Percentiles rank a stretch among this genome's conserved stretches.
These are phyloP conservation scores for Gentiana macrophylla DNA, from an alignment of 257 asterid genomes.

Conservation along the genomic window DNA sequence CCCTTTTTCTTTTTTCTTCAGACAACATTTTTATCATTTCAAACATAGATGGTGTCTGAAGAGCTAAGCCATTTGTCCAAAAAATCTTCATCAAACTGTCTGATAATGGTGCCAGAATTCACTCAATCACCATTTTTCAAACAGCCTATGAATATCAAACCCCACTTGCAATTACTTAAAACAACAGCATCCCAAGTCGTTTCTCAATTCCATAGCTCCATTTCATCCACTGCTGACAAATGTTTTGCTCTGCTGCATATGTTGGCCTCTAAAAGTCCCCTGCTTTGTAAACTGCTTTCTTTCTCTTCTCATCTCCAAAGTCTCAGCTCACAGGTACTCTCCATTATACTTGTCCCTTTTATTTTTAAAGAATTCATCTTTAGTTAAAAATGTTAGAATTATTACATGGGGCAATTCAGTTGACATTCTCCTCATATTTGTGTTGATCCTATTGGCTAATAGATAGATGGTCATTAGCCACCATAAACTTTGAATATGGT, in stretches of 20 bases:
- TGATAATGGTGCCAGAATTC: constrained; percentile 27
- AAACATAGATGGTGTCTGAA: constrained; percentile 5
- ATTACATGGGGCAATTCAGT: too few relatives aligned
- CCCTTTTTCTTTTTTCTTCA: constrained; percentile 9
- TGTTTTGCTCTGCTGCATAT: constrained; percentile 23
- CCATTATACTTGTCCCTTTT: not conserved
- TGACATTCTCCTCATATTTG: not conserved
- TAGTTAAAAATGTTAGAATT: too few relatives aligned
- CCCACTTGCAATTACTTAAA: constrained; percentile 25
- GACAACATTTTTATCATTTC: constrained; percentile 15
- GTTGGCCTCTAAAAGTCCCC: constrained; percentile 28
- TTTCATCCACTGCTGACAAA: constrained; percentile 26
- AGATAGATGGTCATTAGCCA: not conserved
- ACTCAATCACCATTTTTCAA: constrained; percentile 30
- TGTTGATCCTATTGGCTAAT: not conserved
- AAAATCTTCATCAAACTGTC: constrained; percentile 22
- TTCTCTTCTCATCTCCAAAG: constrained; percentile 35
- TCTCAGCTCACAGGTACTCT: constrained; percentile 36
- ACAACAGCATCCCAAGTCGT: constrained; percentile 32
- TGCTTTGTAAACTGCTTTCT: constrained; percentile 34
- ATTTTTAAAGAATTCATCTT: not conserved
- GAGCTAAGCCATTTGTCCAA: not conserved
- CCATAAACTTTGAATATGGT: too few relatives aligned
- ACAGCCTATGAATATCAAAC: constrained; percentile 26
- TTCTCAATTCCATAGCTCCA: constrained; percentile 29